phyloP scores from a whole-genome alignment of 2,329 filamentous ascomycete species.

The Clarireedia paspali region DNA sequence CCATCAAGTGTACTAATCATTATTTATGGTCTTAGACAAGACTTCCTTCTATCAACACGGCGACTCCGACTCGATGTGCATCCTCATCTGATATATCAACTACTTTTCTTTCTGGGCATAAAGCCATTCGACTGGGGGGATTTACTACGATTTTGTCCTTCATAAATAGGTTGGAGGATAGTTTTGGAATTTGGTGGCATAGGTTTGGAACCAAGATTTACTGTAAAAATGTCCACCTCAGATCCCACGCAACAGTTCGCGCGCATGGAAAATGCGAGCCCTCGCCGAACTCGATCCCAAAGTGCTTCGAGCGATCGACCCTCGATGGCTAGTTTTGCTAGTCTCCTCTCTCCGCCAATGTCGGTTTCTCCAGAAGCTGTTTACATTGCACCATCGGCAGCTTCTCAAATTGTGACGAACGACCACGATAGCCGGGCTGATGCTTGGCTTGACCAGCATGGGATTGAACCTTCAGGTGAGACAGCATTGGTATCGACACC shows the following conservation, averaged over 20 bases:
- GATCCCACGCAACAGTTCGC: not conserved
- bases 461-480: conserved; percentile 56
- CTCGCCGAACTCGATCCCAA: conserved; percentile 30
- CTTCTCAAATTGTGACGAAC: conserved; percentile 85
- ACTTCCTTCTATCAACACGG: not conserved
- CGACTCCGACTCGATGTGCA: not conserved
- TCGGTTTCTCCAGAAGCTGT: conserved; percentile 68
- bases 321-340: conserved; percentile 48
- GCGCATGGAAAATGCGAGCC: conserved; percentile 3
- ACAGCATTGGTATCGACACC: conserved; percentile 64
- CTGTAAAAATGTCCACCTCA: conserved; percentile 1
- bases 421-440: conserved; percentile 71
- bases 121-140: not conserved
- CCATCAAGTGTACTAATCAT: not conserved
- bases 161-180: not conserved
- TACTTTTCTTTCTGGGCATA: not conserved
- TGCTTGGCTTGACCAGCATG: conserved; percentile 61
- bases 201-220: no score
- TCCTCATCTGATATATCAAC: not conserved
- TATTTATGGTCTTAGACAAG: not conserved
- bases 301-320: conserved; percentile 67
- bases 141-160: not conserved
- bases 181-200: not conserved
- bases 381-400: conserved; percentile 82
- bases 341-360: conserved; percentile 58